Evolutionary conservation across 2,329 filamentous ascomycete species (phyloP).

Genomic region (Diplodia seriata): DNA sequence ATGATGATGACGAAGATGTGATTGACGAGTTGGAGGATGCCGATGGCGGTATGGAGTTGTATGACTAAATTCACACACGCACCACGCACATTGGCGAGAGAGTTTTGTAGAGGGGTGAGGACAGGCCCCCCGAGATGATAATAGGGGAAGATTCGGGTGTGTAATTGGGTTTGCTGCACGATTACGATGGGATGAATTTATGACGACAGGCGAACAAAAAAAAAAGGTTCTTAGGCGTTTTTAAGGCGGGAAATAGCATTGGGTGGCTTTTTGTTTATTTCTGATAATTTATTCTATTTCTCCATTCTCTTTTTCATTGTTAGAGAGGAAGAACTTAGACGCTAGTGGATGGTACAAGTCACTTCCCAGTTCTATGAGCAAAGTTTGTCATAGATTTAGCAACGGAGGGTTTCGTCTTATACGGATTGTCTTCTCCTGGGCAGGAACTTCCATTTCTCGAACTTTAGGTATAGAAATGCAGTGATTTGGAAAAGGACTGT

Average conservation of each 20-base stretch:
- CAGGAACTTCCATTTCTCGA: no score
- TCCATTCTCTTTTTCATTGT: background rate
- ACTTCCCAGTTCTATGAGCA: background rate
- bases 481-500: no score
- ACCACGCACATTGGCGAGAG: no score
- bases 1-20: conserved; percentile 78
- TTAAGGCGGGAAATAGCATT: background rate
- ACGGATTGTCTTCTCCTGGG: no score
- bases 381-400: no score
- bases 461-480: no score
- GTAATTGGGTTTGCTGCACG: background rate
- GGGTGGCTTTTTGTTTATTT: background rate
- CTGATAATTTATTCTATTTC: background rate
- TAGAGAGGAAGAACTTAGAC: background rate
- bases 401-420: no score
- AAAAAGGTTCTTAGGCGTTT: background rate
- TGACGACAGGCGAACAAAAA: background rate
- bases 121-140: no score
- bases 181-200: background rate
- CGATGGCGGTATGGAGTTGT: conserved; percentile 66
- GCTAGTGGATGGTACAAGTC: background rate
- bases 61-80: conserved; percentile 60
- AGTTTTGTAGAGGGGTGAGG: no score
- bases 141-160: background rate
- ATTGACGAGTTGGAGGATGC: conserved; percentile 68